Base-by-base conservation (phyloP, 495 filamentous ascomycete species). In the Saxophila tyrrhenica region DNA sequence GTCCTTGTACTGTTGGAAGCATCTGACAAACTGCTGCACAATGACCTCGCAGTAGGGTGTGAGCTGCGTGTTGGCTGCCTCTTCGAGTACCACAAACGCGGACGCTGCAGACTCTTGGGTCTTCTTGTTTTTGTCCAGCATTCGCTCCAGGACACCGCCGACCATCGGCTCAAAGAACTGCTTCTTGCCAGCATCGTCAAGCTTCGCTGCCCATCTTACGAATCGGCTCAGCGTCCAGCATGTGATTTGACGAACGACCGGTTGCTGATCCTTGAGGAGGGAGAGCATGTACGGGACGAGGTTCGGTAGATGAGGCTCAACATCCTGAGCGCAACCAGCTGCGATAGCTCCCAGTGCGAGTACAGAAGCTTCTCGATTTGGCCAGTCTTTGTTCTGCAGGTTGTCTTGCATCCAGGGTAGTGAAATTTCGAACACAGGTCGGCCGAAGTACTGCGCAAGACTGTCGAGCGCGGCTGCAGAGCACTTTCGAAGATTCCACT, bases 191-290 rank as follows among this genome's bases (percentile, higher is more conserved):
- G 70, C 68, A 21, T 85, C 78, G 13, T 72, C 66, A 11, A 96
- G 77, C 51, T 84, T 79, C 9, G 89, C 85, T 7, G 91, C 92
- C 92, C 92, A 99, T 17, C 82, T 74, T 13, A 94, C 95, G 67
- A 96, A 99, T 16, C 92, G 80, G 17, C 89, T 90, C 25, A 99
- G 74, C 16, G 94, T 91, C 92, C 92, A 99, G 67, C 92, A 97
- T 9, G 94, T 97, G 54, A 99, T 99, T 65, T 94, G 87, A 25
- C 92, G 80, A 21, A 99, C 90, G n/a, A 96, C 84, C 1, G 94
- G 87, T 63, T 96, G 87, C 1, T 73, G 56, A 62, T 99, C 92
- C 35, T 85, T 81, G 8, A 99, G 74, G 2, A 95, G 73, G 19
- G 86, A 87, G 54, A 95, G 85, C 43, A 99, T 79, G 62, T 94